Conservation (phyloP, 306 rosid species). For the Casuarina equisetifolia region DNA sequence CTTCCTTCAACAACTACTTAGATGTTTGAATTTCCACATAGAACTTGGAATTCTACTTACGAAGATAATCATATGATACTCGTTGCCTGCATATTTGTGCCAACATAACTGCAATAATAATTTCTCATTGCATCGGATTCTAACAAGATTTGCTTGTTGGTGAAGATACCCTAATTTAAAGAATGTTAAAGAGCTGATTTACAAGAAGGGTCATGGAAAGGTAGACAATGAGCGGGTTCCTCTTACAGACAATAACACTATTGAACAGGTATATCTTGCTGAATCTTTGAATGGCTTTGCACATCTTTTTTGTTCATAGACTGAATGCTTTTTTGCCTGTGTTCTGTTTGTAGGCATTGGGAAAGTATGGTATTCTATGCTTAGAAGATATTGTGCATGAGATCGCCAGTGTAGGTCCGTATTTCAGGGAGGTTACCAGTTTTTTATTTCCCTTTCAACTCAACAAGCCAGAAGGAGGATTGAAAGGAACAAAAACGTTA, state of each 20-base stretch:
- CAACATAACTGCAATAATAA: neutral
- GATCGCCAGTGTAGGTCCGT: constrained; percentile 67
- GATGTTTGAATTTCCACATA: neutral
- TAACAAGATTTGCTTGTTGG: constrained; percentile 24
- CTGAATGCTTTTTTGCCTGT: constrained; percentile 3
- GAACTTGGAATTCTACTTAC: neutral
- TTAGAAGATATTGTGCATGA: constrained; percentile 87
- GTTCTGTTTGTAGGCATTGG: constrained; percentile 57
- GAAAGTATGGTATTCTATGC: constrained; percentile 64
- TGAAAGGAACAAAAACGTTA: constrained; percentile 56
- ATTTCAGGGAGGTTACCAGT: constrained; percentile 66
- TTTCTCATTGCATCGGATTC: neutral
- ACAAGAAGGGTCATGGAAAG: constrained; percentile 69
- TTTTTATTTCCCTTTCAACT: constrained; percentile 81
- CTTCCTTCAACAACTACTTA: neutral
- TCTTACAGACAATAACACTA: constrained; percentile 75
- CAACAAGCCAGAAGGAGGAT: constrained; percentile 60
- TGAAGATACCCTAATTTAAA: constrained; percentile 78
- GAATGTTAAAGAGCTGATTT: constrained; percentile 69
- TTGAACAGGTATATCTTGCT: constrained; percentile 63
- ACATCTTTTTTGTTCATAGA: neutral
- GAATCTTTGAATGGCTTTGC: neutral
- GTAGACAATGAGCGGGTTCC: constrained; percentile 73
- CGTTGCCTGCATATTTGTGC: neutral
- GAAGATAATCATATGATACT: neutral